Evolutionary conservation across 2,329 filamentous ascomycete species (phyloP), one percentile per base, ranked within the genome.

Genomic region (Pseudogymnoascus sp.): DNA sequence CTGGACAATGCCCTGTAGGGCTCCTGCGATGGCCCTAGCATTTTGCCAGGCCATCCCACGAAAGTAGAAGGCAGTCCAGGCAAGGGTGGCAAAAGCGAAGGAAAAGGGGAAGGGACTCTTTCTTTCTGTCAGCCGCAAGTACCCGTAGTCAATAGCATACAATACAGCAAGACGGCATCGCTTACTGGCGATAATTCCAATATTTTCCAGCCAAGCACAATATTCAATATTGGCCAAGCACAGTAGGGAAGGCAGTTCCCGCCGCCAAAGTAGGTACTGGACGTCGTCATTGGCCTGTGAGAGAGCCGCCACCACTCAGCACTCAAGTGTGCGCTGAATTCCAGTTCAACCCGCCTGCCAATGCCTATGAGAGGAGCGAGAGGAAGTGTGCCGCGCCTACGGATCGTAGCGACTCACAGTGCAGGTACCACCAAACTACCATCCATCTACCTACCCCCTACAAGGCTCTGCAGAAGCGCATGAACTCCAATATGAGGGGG

Each of bases 401-500:
- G n/a, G 25, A 53, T 53, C 30, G 5, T 53, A 53, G 47, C 47
- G 25, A 53, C 47, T 53, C 47, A 53, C 47, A 53, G 47, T 8
- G 47, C 47, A 30, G 14, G 25, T 53, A 18, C 47, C 47, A 33
- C 47, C 9, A 33, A 33, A n/a, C 25, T 53, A 25, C 22, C 22
- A 25, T 5, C 22, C 22, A 25, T 5, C 22, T 25, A 25, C 22
- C 25, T 18, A 18, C 9, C 3, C 15, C 33, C 15, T 11, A 6
- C 22, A 47, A 33, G 47, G 28, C 25, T 12, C 47, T 33, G 9
- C n/a, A 33, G 28, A 53, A 53, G 47, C 47, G 47, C 47, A 53
- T 53, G 47, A 53, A 53, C n/a, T 53, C 47, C 25, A 53, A 53
- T 33, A 53, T 33, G 6, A 53, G 25, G 47, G n/a, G 47, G 47